Conservation (phyloP, 148 eudicot genomes). For the Rhododendron ovatum region DNA sequence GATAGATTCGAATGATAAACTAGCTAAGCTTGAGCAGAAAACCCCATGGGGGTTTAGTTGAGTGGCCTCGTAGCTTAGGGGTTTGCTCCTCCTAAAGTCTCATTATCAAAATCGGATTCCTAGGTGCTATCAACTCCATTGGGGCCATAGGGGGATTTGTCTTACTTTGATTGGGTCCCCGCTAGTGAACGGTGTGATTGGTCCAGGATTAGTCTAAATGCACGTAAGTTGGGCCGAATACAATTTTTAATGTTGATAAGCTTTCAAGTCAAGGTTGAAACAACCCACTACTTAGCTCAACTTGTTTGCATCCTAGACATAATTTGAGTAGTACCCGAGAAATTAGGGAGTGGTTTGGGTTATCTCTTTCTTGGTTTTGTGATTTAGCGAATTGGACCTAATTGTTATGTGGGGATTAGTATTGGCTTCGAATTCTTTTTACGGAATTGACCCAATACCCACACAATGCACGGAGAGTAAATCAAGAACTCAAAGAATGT, state of each 20-base stretch:
- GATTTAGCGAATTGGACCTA: neutral
- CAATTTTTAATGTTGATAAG: neutral
- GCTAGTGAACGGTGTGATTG: neutral
- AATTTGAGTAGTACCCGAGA: neutral
- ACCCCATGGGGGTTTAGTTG: neutral
- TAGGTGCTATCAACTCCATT: neutral
- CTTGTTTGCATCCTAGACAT: neutral
- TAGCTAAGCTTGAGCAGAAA: neutral
- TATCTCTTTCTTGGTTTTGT: neutral
- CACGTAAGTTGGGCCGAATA: neutral
- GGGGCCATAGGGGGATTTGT: neutral
- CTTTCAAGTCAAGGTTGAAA: neutral
- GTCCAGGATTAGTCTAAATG: neutral
- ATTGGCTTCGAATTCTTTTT: neutral
- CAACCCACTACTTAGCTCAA: neutral
- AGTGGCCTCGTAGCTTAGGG: neutral
- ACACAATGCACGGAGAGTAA: neutral
- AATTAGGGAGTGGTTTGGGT: neutral
- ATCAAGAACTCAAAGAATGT: neutral
- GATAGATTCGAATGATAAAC: neutral
- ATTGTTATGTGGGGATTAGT: neutral
- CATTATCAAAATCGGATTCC: neutral
- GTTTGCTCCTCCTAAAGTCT: neutral
- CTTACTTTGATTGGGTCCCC: neutral
- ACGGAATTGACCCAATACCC: neutral